Conservation (phyloP, 2,329 filamentous ascomycete genomes). For the Coniochaeta prunicola region DNA sequence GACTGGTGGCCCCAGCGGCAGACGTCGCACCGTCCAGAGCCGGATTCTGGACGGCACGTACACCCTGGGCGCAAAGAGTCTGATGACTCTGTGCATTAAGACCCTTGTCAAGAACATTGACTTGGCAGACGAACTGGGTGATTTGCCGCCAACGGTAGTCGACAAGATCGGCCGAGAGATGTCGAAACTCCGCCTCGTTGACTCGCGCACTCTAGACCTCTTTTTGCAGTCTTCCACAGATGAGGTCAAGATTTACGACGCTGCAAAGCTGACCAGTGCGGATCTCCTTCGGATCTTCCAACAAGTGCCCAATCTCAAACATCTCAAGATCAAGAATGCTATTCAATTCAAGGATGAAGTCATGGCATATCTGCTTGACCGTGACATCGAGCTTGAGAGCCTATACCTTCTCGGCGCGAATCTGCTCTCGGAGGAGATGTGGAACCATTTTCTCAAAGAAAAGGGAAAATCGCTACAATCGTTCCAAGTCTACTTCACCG, state of each 20-base stretch:
- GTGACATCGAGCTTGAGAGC: constrained; percentile 59
- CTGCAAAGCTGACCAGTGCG: constrained; percentile 58
- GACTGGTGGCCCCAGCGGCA: constrained; percentile 45
- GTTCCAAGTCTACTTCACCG: constrained; percentile 76
- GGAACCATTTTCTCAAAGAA: constrained; percentile 60
- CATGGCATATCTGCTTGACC: constrained; percentile 71
- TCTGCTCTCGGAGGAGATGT: constrained; percentile 68
- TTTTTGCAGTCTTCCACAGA: constrained; percentile 48
- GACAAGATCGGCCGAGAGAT: constrained; percentile 54
- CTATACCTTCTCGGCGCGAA: constrained; percentile 81
- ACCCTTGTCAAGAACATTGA: constrained; percentile 56
- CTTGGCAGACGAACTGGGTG: constrained; percentile 54
- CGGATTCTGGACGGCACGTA: constrained; percentile 72
- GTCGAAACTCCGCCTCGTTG: constrained; percentile 52
- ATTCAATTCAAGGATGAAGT: constrained; percentile 86
- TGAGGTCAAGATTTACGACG: constrained; percentile 49
- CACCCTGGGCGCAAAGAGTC: constrained; percentile 57
- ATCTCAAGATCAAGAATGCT: constrained; percentile 73
- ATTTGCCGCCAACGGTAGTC: constrained; percentile 45
- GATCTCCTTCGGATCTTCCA: constrained; percentile 80
- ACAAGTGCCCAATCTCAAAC: constrained; percentile 59
- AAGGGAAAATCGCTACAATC: constrained; percentile 59
- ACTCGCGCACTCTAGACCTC: constrained; percentile 45
- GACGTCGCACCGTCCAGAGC: constrained; percentile 72
- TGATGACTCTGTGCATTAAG: constrained; percentile 58